Percentiles rank a stretch among this genome's conserved stretches.
Conservation (phyloP, 1,284 basidiomycete species). For the Meripilus lineatus region DNA sequence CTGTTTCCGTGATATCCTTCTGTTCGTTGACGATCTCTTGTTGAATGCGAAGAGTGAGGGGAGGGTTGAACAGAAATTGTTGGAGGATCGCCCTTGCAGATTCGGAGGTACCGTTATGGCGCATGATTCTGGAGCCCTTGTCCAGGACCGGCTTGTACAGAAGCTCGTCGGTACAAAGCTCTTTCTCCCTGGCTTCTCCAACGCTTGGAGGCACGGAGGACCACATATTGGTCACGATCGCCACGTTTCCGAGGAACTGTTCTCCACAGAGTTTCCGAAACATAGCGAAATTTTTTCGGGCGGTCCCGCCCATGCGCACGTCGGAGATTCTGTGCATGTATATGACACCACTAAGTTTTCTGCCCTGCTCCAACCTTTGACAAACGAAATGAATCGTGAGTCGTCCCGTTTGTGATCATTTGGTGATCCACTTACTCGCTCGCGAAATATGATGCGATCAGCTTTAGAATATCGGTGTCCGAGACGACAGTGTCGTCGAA, state of each 20-base stretch:
- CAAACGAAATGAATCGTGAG: background rate
- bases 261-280: constrained; percentile 47
- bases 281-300: constrained; percentile 41
- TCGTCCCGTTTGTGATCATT: background rate
- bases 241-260: constrained; percentile 38
- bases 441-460: constrained; percentile 20
- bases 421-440: constrained; percentile 1
- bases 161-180: constrained; percentile 2
- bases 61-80: background rate
- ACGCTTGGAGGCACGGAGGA: constrained; percentile 25
- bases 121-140: constrained; percentile 6
- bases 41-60: constrained; percentile 13
- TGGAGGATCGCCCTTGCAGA: constrained; percentile 7
- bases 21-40: constrained; percentile 13
- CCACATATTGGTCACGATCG: constrained; percentile 50
- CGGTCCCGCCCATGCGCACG: constrained; percentile 42
- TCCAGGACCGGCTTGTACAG: constrained; percentile 5
- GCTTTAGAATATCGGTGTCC: constrained; percentile 34
- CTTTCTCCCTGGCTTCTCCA: constrained; percentile 6
- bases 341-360: constrained; percentile 41
- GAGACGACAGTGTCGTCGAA: constrained; percentile 32
- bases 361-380: constrained; percentile 30
- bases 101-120: constrained; percentile 3
- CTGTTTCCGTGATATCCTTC: constrained; percentile 11
- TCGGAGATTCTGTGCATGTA: constrained; percentile 51